Percentiles rank a stretch among this genome's conserved stretches.
Evolutionary conservation across 345 rosid genomes (phyloP).

Genomic region (Ceriops zippeliana): DNA sequence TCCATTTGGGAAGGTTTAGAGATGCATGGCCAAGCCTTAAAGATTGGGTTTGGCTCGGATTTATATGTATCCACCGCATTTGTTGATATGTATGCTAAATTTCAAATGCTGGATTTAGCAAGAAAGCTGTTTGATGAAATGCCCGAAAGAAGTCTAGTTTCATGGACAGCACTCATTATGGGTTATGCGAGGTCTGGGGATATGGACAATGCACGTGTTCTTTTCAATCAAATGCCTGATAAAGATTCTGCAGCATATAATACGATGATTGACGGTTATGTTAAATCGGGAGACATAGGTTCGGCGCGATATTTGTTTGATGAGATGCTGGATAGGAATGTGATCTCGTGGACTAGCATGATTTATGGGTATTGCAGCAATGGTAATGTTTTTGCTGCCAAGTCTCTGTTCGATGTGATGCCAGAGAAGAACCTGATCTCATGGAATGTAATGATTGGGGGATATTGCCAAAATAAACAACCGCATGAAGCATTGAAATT

Average conservation of each 20-base stretch:
- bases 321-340: constrained; percentile 50
- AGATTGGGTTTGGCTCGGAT: constrained; percentile 52
- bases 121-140: constrained; percentile 59
- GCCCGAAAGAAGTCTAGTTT: constrained; percentile 53
- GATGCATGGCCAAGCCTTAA: constrained; percentile 51
- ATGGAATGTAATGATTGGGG: constrained; percentile 80
- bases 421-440: constrained; percentile 60
- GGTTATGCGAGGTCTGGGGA: constrained; percentile 55
- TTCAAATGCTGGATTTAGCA: constrained; percentile 43
- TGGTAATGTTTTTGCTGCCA: constrained; percentile 52
- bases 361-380: constrained; percentile 56
- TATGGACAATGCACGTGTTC: constrained; percentile 40
- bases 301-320: constrained; percentile 54
- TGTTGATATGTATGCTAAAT: constrained; percentile 65
- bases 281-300: constrained; percentile 56
- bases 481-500: constrained; percentile 61
- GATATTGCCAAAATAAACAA: constrained; percentile 61
- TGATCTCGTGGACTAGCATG: constrained; percentile 75
- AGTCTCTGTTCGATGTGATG: constrained; percentile 59
- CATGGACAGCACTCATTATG: constrained; percentile 72
- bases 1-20: constrained; percentile 45
- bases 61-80: constrained; percentile 61
- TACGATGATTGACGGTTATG: constrained; percentile 64
- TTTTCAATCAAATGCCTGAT: constrained; percentile 55
- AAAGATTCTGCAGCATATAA: constrained; percentile 54